Evolutionary conservation across 2,329 filamentous ascomycete genomes (phyloP), one percentile per base, ranked within the genome.

Genomic region (Colletotrichum sojae): DNA sequence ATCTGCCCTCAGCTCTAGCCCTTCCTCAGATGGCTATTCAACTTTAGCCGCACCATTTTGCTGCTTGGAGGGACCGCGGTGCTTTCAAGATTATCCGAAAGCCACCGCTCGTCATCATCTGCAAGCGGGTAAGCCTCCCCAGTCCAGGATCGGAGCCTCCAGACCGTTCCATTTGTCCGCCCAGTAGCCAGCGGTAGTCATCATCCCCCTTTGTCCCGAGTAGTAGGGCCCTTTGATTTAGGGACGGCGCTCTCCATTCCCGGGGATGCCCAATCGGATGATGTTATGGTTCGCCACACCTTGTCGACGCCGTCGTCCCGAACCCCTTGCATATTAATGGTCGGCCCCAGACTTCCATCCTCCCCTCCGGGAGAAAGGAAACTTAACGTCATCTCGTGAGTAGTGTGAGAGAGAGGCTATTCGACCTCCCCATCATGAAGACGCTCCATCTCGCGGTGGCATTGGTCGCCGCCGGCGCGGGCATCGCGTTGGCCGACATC

Each of bases 311-410:
- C 16, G 31, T 53, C 49, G n/a, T 10, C 18, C 46, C 46, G 31
- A 22, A 31, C 49, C 18, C 9, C 55, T 20, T 58, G 22, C n/a
- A 58, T 58, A 58, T 58, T 58, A 18, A 10, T 13, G n/a, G 18
- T 36, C 9, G 43, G 40, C 22, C 43, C 20, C 2, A 36, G 16
- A 2, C 5, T 6, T 6, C 25, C 10, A 6, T 31, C 22, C 20
- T n/a, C 25, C 55, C 22, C 10, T 6, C 12, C 31, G 4, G 31
- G 31, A 1, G 8, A 10, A 36, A 36, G 31, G 25, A 5, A 48
- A 3, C 6, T 20, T 12, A 58, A 58, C 43, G 55, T 48, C 55
- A 46, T 48, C 27, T 48, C 12, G 31, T 36, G 10, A 18, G 46
- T 20, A 49, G 4, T 5, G 16, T 15, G 25, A 27, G 22, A 22